Evolutionary conservation across 116 monocot genomes (phyloP).

Genomic region (Trichopus zeylanicus): DNA sequence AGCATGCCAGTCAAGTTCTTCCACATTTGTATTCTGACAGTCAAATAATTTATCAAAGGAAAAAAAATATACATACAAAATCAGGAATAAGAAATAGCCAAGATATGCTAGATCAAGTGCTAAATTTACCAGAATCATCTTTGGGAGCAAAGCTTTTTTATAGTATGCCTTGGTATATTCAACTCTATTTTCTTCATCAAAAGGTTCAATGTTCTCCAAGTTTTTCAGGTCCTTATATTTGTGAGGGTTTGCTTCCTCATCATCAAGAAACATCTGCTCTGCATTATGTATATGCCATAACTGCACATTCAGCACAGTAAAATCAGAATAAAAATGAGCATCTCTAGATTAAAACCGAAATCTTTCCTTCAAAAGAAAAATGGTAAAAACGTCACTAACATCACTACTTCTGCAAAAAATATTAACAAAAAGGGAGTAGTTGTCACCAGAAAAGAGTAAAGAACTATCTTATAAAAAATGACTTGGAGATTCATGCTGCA

Average conservation of each 20-base stretch:
- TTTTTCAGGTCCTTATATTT: constrained; percentile 65
- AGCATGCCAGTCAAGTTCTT: constrained; percentile 80
- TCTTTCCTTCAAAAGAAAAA: too few species aligned
- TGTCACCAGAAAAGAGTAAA: too few species aligned
- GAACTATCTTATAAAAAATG: too few species aligned
- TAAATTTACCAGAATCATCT: constrained; percentile 59
- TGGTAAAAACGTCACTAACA: too few species aligned
- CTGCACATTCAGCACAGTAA: constrained; percentile 29
- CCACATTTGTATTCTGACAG: constrained; percentile 66
- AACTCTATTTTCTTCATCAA: constrained; percentile 83
- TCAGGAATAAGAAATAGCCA: neutral
- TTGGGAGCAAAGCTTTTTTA: constrained; percentile 67
- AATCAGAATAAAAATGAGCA: too few species aligned
- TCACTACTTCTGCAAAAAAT: too few species aligned
- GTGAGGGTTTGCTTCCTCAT: constrained; percentile 83
- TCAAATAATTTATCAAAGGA: constrained; percentile 7
- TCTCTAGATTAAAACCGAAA: neutral
- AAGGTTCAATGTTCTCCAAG: constrained; percentile 25
- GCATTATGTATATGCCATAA: constrained; percentile 94
- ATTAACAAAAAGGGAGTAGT: too few species aligned
- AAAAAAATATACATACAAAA: neutral
- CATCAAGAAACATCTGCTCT: constrained; percentile 95
- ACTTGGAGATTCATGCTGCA: too few species aligned
- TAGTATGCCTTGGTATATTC: constrained; percentile 73
- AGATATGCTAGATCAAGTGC: neutral